A percentile compares a stretch with the other conserved stretches of the same genome.
Evolutionary conservation across 345 rosid genomes (phyloP).

Genomic region (Hibiscus trionum): DNA sequence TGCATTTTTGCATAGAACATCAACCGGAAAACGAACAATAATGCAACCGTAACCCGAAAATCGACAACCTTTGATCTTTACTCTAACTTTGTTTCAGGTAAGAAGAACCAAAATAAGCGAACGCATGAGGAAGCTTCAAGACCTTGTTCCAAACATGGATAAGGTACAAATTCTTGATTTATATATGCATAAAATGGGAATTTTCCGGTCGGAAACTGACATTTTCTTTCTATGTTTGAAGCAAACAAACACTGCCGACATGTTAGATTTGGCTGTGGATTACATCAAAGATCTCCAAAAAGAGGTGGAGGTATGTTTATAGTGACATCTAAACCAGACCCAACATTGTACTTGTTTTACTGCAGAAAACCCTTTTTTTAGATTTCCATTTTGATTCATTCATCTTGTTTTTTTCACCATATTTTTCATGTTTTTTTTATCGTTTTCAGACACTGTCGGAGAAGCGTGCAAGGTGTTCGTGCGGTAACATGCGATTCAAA

Average conservation of each 20-base stretch:
- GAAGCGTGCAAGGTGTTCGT: conserved; percentile 54
- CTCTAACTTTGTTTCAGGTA: conserved; percentile 35
- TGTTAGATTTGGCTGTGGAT: conserved; percentile 95
- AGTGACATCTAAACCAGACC: too few relatives aligned
- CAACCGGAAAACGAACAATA: too few relatives aligned
- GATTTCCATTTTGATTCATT: background rate
- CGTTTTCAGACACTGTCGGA: conserved; percentile 44
- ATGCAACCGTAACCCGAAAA: too few relatives aligned
- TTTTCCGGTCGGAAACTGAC: too few relatives aligned
- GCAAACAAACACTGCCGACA: conserved; percentile 98
- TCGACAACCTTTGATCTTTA: background rate
- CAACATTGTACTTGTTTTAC: too few relatives aligned
- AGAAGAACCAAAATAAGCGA: conserved; percentile 94
- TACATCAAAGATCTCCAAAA: conserved; percentile 79
- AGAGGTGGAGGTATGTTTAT: conserved; percentile 54
- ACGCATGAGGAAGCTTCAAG: conserved; percentile 93
- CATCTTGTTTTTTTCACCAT: background rate
- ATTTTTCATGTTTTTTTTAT: background rate
- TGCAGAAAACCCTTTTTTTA: too few relatives aligned
- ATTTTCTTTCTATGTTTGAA: conserved; percentile 19
- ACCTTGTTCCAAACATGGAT: conserved; percentile 97
- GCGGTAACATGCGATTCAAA: conserved; percentile 16
- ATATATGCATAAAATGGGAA: too few relatives aligned
- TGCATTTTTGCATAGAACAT: too few relatives aligned
- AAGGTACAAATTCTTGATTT: conserved; percentile 37